These are phyloP conservation scores for Jatropha podagrica DNA, from an alignment of 441 rosid genomes.

Conservation along the genomic window DNA sequence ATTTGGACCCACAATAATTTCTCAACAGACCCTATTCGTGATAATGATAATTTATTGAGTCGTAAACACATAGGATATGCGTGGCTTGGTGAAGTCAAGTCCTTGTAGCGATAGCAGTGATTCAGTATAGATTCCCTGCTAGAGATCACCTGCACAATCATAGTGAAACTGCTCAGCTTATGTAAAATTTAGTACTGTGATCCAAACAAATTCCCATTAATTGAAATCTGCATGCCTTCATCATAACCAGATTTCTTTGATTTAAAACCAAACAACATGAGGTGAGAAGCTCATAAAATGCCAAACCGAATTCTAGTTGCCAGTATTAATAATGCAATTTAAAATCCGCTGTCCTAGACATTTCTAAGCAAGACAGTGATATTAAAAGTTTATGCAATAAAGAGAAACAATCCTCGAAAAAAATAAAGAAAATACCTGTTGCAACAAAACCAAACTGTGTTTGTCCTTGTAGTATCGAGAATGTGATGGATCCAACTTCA, in stretches of 20 bases:
- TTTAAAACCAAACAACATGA: not conserved
- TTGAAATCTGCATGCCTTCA: not conserved
- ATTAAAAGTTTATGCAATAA: not conserved
- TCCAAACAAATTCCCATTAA: not conserved
- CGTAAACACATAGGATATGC: constrained; percentile 48
- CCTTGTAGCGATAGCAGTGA: constrained; percentile 44
- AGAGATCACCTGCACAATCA: constrained; percentile 65
- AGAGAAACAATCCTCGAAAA: not conserved
- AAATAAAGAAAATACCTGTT: constrained; percentile 42
- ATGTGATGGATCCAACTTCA: constrained; percentile 72
- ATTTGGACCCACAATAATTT: constrained; percentile 84
- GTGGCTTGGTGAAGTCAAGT: constrained; percentile 26
- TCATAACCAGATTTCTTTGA: not conserved
- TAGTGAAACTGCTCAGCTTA: constrained; percentile 8
- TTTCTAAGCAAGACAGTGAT: not conserved
- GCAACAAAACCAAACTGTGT: constrained; percentile 61
- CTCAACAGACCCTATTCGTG: constrained; percentile 60
- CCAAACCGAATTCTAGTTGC: not conserved
- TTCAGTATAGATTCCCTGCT: constrained; percentile 48
- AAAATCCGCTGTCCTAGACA: not conserved
- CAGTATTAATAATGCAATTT: not conserved
- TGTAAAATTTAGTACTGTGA: not conserved
- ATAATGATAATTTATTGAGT: constrained; percentile 63
- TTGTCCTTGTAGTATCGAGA: constrained; percentile 70
- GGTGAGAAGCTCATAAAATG: constrained; percentile 10